These are phyloP conservation scores for Xylaria sp. DNA, from an alignment of 2,329 filamentous ascomycete genomes.

Conservation along the genomic window DNA sequence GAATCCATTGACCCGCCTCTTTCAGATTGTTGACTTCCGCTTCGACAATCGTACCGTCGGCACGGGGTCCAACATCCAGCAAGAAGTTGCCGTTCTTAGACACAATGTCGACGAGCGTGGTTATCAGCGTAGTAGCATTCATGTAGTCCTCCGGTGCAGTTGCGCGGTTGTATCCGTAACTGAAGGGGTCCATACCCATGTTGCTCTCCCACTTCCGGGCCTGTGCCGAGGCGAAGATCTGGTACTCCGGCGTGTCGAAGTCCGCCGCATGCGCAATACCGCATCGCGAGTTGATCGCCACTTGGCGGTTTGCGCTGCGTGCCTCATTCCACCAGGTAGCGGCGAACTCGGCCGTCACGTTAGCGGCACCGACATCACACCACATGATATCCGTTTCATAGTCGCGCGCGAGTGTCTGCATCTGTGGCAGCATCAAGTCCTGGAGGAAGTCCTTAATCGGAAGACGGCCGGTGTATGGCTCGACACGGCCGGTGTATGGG, in stretches of 20 bases:
- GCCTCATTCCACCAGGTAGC: constrained; percentile 40
- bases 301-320: constrained; percentile 39
- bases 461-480: constrained; percentile 40
- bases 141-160: constrained; percentile 47
- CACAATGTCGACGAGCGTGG: constrained; percentile 33
- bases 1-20: constrained; percentile 50
- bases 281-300: constrained; percentile 53
- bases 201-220: constrained; percentile 55
- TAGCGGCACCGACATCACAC: constrained; percentile 44
- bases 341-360: constrained; percentile 39
- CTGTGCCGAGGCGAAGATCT: constrained; percentile 44
- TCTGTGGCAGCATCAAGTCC: constrained; percentile 43
- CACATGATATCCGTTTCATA: constrained; percentile 46
- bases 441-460: constrained; percentile 38
- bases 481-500: constrained; percentile 38
- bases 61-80: constrained; percentile 51
- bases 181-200: constrained; percentile 55
- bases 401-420: constrained; percentile 39
- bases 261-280: constrained; percentile 46
- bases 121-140: constrained; percentile 45
- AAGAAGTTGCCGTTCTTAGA: constrained; percentile 43
- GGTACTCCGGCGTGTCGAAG: constrained; percentile 58
- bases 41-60: constrained; percentile 49
- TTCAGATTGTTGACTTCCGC: constrained; percentile 44
- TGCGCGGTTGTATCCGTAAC: constrained; percentile 55